These are phyloP conservation scores for Myriosclerotinia duriaeana DNA, from an alignment of 2,329 filamentous ascomycete genomes.

Conservation along the genomic window DNA sequence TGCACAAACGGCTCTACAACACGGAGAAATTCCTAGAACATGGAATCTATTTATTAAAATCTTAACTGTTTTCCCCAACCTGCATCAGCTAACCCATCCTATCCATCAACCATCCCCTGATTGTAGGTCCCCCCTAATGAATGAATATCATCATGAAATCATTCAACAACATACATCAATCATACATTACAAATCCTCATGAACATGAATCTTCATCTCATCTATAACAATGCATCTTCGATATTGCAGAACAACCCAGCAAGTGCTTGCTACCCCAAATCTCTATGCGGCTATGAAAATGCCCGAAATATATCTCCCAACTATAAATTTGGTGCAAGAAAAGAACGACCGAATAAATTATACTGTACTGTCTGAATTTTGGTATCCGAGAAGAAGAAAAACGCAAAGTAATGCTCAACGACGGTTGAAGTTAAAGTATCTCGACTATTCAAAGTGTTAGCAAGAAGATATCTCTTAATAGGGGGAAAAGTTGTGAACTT, in stretches of 20 bases:
- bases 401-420: constrained; percentile 36
- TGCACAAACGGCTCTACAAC: too few species aligned
- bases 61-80: too few species aligned
- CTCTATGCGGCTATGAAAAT: not conserved
- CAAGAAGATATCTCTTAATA: not conserved
- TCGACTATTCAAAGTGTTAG: constrained; percentile 32
- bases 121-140: not conserved
- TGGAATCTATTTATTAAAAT: too few species aligned
- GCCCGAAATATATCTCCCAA: not conserved
- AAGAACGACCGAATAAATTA: not conserved
- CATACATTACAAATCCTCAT: not conserved
- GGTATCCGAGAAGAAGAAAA: not conserved
- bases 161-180: not conserved
- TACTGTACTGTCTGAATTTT: not conserved
- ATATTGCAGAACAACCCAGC: not conserved
- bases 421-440: constrained; percentile 49
- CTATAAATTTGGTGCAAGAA: not conserved
- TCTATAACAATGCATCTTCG: not conserved
- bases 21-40: too few species aligned
- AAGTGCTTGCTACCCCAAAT: not conserved
- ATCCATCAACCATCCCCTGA: too few species aligned
- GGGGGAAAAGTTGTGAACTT: constrained; percentile 25
- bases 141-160: not conserved
- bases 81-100: too few species aligned
- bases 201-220: not conserved